Evolutionary conservation across 257 asterid genomes (phyloP), one percentile per base, ranked within the genome.

Genomic region (Solanum bulbocastanum): DNA sequence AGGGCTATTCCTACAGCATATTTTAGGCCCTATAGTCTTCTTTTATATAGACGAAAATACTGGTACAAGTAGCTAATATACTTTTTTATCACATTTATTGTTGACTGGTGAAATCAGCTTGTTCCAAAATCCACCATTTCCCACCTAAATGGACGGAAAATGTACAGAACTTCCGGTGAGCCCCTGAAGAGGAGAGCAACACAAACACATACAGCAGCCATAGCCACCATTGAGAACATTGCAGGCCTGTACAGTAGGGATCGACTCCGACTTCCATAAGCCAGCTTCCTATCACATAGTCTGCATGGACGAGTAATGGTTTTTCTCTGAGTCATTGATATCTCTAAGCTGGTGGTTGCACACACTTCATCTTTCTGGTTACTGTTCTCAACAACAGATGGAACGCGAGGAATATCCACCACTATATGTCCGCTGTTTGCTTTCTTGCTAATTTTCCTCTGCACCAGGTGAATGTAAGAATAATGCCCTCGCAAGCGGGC

Each of bases 161-260:
- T 88, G 15, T 89, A 93, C 44, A 93, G 91, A 81, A 94, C 95
- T 22, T 88, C 90, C 1, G 98, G 98, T 1, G 93, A 94, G 91
- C 97, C 93, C 91, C 94, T 94, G 90, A 94, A 92, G 13, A 94
- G 94, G 84, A 95, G 96, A 23, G 97, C 98, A 83, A 94, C 98
- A 22, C 98, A 95, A 60, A 94, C 98, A 30, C 98, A 95, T 2
- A 95, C 95, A 7, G 96, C 97, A 27, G 98, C 98, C 85, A 95
- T 91, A 79, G 95, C 96, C 86, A 95, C 88, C 98, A 95, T 94
- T 1, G 98, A 94, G 49, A 93, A 92, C 96, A 94, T 92, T 3
- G 93, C 94, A 6, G 98, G 98, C 91, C 91, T 93, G 91, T 92
- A 93, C 14, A 93, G 89, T 87, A 91, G 87, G 44, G 93, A 90